Percentiles rank a stretch among this genome's conserved stretches.
Evolutionary conservation across 768 basidiomycete species (phyloP).

Genomic region (Tephrocybe sp.): DNA sequence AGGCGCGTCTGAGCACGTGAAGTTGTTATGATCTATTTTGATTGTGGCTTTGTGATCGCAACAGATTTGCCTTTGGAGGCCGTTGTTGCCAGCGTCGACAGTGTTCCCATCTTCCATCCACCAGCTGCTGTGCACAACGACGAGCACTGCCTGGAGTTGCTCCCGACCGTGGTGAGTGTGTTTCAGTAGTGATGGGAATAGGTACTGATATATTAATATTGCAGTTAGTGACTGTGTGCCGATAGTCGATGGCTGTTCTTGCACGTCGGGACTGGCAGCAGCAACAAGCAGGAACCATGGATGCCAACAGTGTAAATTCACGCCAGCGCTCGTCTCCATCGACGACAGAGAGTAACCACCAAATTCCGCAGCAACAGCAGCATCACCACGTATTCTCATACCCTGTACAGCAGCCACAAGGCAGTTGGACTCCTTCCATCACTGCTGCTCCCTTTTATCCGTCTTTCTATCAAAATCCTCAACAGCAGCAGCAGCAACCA

Average conservation of each 20-base stretch:
- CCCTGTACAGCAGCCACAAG: constrained; percentile 68
- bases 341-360: constrained; percentile 44
- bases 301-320: constrained; percentile 40
- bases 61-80: constrained; percentile 29
- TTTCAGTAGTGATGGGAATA: background rate
- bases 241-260: constrained; percentile 74
- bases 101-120: constrained; percentile 17
- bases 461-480: constrained; percentile 71
- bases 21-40: constrained; percentile 29
- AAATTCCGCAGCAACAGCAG: constrained; percentile 30
- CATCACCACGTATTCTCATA: constrained; percentile 54
- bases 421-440: constrained; percentile 66
- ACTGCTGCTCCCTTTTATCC: constrained; percentile 74
- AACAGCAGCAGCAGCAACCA: constrained; percentile 52
- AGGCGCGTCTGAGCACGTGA: constrained; percentile 15
- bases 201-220: no score
- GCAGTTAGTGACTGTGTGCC: constrained; percentile 17
- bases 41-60: constrained; percentile 35
- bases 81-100: constrained; percentile 28
- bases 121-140: constrained; percentile 13
- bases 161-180: constrained; percentile 17
- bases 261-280: constrained; percentile 71
- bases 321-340: constrained; percentile 62
- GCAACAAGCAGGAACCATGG: constrained; percentile 48
- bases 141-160: constrained; percentile 3